phyloP scores from a whole-genome alignment of 768 basidiomycete species.

The Hemileccinum rubropunctum region DNA sequence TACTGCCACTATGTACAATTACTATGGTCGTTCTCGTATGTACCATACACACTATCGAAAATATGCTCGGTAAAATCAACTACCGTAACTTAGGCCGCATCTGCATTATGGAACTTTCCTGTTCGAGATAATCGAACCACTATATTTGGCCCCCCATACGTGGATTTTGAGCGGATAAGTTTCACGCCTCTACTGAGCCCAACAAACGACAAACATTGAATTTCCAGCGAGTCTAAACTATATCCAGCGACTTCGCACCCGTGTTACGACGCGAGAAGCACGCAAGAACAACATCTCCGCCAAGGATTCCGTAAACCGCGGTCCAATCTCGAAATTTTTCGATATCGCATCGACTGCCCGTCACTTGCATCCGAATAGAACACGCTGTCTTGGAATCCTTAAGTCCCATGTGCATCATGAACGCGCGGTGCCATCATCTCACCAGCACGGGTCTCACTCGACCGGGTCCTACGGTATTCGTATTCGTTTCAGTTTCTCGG shows the following conservation, averaged over 20 bases:
- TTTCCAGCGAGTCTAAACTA: conserved; percentile 13
- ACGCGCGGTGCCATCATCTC: too few relatives aligned
- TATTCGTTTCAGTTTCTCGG: too few relatives aligned
- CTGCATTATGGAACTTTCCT: background rate
- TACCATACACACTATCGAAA: background rate
- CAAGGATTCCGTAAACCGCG: conserved; percentile 16
- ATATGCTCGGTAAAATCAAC: background rate
- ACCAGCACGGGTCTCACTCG: too few relatives aligned
- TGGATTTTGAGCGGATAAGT: conserved; percentile 11
- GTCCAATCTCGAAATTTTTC: background rate
- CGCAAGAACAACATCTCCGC: conserved; percentile 2
- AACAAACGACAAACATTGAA: background rate
- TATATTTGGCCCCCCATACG: background rate
- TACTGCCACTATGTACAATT: too few relatives aligned
- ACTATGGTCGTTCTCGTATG: background rate
- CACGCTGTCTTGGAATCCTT: too few relatives aligned
- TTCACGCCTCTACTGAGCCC: conserved; percentile 6
- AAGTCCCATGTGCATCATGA: too few relatives aligned
- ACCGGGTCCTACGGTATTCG: too few relatives aligned
- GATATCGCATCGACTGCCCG: too few relatives aligned
- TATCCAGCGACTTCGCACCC: conserved; percentile 5
- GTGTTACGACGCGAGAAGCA: conserved; percentile 9
- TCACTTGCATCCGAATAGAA: too few relatives aligned
- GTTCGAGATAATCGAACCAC: background rate
- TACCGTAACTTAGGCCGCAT: background rate